A percentile compares a stretch with the other conserved stretches of the same genome.
phyloP scores from a whole-genome alignment of 371 early-diverging fungal genomes.

The Basidiobolus meristosporus region DNA sequence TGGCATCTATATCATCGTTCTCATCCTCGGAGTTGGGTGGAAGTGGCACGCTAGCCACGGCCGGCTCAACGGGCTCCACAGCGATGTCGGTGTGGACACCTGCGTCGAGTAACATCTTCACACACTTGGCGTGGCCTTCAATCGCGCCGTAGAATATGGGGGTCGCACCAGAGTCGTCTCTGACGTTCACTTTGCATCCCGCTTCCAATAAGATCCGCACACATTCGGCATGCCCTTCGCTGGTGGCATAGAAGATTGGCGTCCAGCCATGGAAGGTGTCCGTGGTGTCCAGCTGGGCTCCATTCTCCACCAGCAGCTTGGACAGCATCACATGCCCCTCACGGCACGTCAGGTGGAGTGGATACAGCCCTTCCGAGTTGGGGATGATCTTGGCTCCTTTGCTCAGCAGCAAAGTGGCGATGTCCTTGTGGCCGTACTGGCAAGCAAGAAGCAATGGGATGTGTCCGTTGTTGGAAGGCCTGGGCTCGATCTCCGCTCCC shows the following conservation, averaged over 20 bases:
- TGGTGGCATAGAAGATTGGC: constrained; percentile 84
- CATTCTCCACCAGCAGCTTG: constrained; percentile 48
- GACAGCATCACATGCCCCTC: constrained; percentile 65
- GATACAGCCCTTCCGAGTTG: constrained; percentile 60
- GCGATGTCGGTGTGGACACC: constrained; percentile 8
- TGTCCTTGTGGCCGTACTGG: constrained; percentile 73
- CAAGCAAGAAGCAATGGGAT: constrained; percentile 72
- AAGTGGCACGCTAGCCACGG: too few relatives aligned
- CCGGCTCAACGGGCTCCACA: too few relatives aligned
- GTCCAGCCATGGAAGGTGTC: constrained; percentile 92
- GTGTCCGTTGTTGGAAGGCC: constrained; percentile 13
- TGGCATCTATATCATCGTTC: constrained; percentile 5
- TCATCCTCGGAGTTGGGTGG: constrained; percentile 4
- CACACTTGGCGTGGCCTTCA: constrained; percentile 76
- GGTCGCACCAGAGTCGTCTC: constrained; percentile 68
- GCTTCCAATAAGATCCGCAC: constrained; percentile 62
- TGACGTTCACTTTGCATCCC: constrained; percentile 47
- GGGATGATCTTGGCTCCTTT: constrained; percentile 36
- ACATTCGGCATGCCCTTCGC: constrained; percentile 75
- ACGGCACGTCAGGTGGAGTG: constrained; percentile 73
- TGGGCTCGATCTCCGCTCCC: constrained; percentile 49
- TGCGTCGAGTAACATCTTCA: constrained; percentile 28
- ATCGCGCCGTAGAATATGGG: constrained; percentile 86
- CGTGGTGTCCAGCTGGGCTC: constrained; percentile 47
- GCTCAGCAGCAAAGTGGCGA: constrained; percentile 54